phyloP scores from a whole-genome alignment of 345 rosid genomes.

The Rhodomyrtus tomentosa region DNA sequence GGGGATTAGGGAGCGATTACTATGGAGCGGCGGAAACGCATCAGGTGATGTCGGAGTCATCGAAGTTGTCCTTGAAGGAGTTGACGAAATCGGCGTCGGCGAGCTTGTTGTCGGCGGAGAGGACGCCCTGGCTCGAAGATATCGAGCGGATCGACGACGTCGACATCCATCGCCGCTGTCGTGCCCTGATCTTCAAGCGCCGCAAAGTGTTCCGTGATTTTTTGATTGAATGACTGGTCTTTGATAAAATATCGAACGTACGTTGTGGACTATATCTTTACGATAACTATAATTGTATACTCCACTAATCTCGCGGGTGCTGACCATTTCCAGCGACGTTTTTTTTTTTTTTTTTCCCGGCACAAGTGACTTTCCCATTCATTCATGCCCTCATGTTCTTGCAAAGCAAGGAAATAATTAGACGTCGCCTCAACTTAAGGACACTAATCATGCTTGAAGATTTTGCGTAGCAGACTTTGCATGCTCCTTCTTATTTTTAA shows the following conservation, averaged over 20 bases:
- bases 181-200: slow-evolving; percentile 65
- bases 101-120: slow-evolving; percentile 53
- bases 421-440: background rate
- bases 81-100: slow-evolving; percentile 91
- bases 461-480: background rate
- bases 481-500: background rate
- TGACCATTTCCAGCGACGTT: background rate
- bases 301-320: background rate
- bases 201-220: slow-evolving; percentile 33
- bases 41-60: slow-evolving; percentile 78
- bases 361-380: background rate
- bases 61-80: slow-evolving; percentile 76
- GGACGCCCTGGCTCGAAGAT: slow-evolving; percentile 48
- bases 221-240: no score
- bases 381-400: background rate
- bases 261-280: no score
- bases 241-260: no score
- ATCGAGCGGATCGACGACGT: slow-evolving; percentile 69
- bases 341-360: background rate
- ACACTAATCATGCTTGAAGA: background rate
- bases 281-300: no score
- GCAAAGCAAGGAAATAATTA: background rate
- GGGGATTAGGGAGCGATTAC: background rate
- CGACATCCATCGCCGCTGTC: slow-evolving; percentile 81
- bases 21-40: background rate